Percentiles rank a stretch among this genome's conserved stretches.
phyloP scores from a whole-genome alignment of 176 grass and related monocot species.

The Pharus latifolius region DNA sequence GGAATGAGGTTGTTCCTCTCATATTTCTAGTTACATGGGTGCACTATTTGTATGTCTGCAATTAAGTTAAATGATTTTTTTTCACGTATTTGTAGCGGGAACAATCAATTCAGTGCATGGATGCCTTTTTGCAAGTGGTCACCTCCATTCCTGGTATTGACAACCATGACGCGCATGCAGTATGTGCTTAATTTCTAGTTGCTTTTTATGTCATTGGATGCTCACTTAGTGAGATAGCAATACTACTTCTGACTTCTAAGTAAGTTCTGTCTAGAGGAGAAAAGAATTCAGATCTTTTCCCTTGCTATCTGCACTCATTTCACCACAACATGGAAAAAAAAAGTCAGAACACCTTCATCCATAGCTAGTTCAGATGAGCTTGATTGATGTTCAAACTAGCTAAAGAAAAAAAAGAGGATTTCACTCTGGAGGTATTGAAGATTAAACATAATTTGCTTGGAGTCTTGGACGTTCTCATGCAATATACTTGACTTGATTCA shows the following conservation, averaged over 20 bases:
- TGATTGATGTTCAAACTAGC: too few relatives aligned
- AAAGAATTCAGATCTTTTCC: not conserved
- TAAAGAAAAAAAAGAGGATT: too few relatives aligned
- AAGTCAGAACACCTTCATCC: not conserved
- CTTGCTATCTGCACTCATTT: not conserved
- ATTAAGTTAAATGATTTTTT: not conserved
- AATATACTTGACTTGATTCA: not conserved
- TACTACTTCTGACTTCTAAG: not conserved
- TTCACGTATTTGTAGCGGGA: slow-evolving; percentile 23
- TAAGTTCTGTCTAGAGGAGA: not conserved
- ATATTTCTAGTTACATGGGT: not conserved
- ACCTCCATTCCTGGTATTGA: slow-evolving; percentile 85
- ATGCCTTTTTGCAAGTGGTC: slow-evolving; percentile 53
- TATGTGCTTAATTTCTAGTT: slow-evolving; percentile 22
- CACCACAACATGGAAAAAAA: not conserved
- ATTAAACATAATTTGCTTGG: too few relatives aligned
- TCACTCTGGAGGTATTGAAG: too few relatives aligned
- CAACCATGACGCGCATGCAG: slow-evolving; percentile 66
- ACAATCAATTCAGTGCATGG: slow-evolving; percentile 63
- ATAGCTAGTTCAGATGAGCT: not conserved
- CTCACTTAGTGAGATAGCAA: not conserved
- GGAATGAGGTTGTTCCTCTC: slow-evolving; percentile 44
- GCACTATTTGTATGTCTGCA: too few relatives aligned
- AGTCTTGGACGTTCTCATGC: too few relatives aligned
- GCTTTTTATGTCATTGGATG: not conserved